Evolutionary conservation across 305 asterid species (phyloP).

Genomic region (Fraxinus nigra): DNA sequence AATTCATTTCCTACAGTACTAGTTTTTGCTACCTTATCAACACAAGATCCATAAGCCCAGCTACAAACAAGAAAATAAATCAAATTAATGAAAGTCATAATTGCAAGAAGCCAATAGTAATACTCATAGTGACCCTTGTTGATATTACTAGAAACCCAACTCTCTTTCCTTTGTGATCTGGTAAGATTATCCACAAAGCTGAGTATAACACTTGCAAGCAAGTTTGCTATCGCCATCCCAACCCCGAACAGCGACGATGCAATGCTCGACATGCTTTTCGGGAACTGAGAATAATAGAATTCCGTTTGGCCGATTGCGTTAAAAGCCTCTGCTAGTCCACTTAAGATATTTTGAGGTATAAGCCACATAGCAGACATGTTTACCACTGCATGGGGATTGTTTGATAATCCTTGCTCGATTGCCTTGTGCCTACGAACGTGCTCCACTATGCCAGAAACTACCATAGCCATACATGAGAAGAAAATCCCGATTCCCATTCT

Average conservation of each 20-base stretch:
- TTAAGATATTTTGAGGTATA: slow-evolving; percentile 47
- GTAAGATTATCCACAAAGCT: slow-evolving; percentile 35
- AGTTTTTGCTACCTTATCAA: slow-evolving; percentile 18
- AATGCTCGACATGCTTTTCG: slow-evolving; percentile 57
- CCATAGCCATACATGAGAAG: slow-evolving; percentile 44
- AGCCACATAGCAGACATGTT: slow-evolving; percentile 69
- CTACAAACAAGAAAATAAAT: slow-evolving; percentile 43
- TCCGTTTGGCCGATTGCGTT: slow-evolving; percentile 58
- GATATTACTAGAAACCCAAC: slow-evolving; percentile 59
- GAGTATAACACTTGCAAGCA: slow-evolving; percentile 45
- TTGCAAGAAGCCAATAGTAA: slow-evolving; percentile 57
- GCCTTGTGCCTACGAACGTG: slow-evolving; percentile 40
- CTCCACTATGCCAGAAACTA: slow-evolving; percentile 50
- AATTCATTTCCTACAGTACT: slow-evolving; percentile 16
- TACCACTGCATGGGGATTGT: slow-evolving; percentile 38
- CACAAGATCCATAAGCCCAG: slow-evolving; percentile 61
- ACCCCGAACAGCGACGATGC: slow-evolving; percentile 48
- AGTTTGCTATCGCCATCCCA: slow-evolving; percentile 47
- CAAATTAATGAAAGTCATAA: slow-evolving; percentile 39
- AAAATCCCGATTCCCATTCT: slow-evolving; percentile 64
- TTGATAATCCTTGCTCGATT: slow-evolving; percentile 36
- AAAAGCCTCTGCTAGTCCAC: slow-evolving; percentile 60
- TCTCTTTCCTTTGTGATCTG: slow-evolving; percentile 37
- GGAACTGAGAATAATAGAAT: slow-evolving; percentile 61
- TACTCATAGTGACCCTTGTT: slow-evolving; percentile 57